phyloP scores from a whole-genome alignment of 768 basidiomycete genomes.

The Dioszegia aurantiaca region DNA sequence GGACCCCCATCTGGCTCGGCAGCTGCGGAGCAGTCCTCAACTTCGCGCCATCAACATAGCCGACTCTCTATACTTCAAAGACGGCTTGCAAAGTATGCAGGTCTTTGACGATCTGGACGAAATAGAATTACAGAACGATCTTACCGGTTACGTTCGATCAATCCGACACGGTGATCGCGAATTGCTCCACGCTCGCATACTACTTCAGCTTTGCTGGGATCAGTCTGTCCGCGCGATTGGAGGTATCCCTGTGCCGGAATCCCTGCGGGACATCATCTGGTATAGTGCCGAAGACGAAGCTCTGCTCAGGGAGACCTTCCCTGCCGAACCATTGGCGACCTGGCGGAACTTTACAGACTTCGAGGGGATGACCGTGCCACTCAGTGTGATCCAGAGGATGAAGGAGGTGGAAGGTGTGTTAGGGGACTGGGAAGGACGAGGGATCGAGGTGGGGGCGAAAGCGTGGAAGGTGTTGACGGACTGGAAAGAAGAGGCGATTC shows the following conservation, averaged over 20 bases:
- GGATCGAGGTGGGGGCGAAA: constrained; percentile 2
- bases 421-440: background rate
- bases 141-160: background rate
- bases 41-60: no score
- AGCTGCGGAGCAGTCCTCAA: no score
- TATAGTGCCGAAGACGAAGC: no score
- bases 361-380: background rate
- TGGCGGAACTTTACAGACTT: background rate
- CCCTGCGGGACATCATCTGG: no score
- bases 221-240: no score
- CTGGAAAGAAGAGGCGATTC: background rate
- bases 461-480: constrained; percentile 9
- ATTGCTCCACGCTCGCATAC: background rate
- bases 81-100: no score
- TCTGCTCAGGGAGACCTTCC: background rate
- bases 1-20: no score
- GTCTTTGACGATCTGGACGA: no score
- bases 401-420: background rate
- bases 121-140: no score
- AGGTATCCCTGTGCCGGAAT: no score
- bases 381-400: background rate
- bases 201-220: background rate
- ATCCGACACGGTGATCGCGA: background rate
- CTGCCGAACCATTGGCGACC: background rate
- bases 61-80: no score